Evolutionary conservation across 805 yeast species (phyloP).

Genomic region (Wickerhamomyces rabaulensis): DNA sequence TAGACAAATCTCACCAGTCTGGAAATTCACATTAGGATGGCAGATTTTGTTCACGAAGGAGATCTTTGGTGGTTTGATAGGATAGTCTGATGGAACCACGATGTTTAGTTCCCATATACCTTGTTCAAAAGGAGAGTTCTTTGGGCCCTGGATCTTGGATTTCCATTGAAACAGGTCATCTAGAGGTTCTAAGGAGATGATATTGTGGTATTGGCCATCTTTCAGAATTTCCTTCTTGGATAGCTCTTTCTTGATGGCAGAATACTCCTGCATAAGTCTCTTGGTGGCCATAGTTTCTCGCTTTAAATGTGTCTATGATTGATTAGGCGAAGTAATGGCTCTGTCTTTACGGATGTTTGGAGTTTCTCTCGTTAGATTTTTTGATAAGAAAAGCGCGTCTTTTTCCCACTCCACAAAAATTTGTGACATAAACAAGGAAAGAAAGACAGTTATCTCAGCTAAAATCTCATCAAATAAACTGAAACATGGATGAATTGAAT

Average conservation of each 20-base stretch:
- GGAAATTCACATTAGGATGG: slow-evolving; percentile 45
- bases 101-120: slow-evolving; percentile 49
- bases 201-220: slow-evolving; percentile 21
- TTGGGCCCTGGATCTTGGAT: slow-evolving; percentile 46
- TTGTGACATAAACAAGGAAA: not conserved
- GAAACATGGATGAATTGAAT: too few relatives aligned
- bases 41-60: slow-evolving; percentile 37
- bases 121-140: slow-evolving; percentile 45
- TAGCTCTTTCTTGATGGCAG: slow-evolving; percentile 26
- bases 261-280: slow-evolving; percentile 33
- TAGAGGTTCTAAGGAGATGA: slow-evolving; percentile 41
- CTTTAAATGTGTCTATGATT: not conserved
- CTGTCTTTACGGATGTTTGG: not conserved
- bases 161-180: slow-evolving; percentile 47
- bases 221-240: slow-evolving; percentile 3
- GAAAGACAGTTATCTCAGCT: not conserved
- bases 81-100: slow-evolving; percentile 43
- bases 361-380: not conserved
- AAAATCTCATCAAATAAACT: too few relatives aligned
- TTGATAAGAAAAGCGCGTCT: not conserved
- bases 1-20: slow-evolving; percentile 65
- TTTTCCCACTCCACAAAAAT: too few relatives aligned
- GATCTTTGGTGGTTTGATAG: slow-evolving; percentile 53
- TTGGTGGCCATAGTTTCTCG: slow-evolving; percentile 23
- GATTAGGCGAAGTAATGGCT: not conserved